phyloP scores from a whole-genome alignment of 768 basidiomycete species.

The Macrolepiota dolichaula region DNA sequence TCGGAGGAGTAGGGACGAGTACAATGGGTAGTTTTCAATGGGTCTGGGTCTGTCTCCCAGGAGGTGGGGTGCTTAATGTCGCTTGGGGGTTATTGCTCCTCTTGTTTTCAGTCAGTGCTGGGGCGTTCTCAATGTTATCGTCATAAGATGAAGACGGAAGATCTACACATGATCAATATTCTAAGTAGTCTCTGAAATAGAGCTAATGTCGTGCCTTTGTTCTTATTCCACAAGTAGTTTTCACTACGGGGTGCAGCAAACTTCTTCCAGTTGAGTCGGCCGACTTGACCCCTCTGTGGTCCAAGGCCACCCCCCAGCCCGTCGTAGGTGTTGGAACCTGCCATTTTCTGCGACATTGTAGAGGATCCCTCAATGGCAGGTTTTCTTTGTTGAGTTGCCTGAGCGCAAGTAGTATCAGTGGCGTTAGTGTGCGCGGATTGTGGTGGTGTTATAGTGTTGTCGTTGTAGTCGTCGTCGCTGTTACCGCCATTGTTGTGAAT shows the following conservation, averaged over 20 bases:
- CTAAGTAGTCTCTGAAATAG: conserved; percentile 10
- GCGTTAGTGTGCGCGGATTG: neutral
- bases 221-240: conserved; percentile 14
- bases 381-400: neutral
- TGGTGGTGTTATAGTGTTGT: neutral
- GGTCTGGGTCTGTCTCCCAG: conserved; percentile 76
- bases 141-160: neutral
- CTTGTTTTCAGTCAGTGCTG: conserved; percentile 1
- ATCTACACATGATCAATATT: conserved; percentile 6
- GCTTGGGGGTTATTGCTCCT: conserved; percentile 13
- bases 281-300: conserved; percentile 28
- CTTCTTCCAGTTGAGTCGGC: conserved; percentile 60
- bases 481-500: neutral
- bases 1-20: conserved; percentile 44
- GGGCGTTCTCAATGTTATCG: conserved; percentile 1
- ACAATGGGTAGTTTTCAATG: conserved; percentile 70
- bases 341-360: conserved; percentile 2
- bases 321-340: conserved; percentile 40
- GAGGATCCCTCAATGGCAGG: neutral
- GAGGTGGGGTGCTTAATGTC: conserved; percentile 41
- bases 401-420: neutral
- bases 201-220: conserved; percentile 21
- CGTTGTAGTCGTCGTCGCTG: neutral
- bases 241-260: conserved; percentile 53
- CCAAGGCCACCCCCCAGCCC: conserved; percentile 62